These are phyloP conservation scores for Hemerocallis citrina DNA, from an alignment of 106 monocot genomes.

Conservation along the genomic window DNA sequence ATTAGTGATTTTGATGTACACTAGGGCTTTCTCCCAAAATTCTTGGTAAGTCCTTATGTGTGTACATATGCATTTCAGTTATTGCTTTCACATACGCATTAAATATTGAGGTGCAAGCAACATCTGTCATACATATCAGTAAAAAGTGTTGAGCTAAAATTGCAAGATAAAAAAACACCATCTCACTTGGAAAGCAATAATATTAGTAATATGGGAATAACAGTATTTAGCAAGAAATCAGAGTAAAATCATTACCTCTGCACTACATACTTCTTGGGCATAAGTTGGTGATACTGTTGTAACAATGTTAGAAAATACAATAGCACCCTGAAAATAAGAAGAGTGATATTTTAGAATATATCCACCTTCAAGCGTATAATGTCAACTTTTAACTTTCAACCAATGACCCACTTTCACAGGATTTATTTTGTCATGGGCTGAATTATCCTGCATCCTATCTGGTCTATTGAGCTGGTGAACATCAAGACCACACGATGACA, in stretches of 20 bases:
- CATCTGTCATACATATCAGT: neutral
- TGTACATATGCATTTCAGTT: neutral
- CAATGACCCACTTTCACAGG: conserved; percentile 54
- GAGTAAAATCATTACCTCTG: conserved; percentile 46
- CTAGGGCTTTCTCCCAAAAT: no score
- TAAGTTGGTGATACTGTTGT: conserved; percentile 98
- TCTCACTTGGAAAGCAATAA: neutral
- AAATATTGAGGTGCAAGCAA: neutral
- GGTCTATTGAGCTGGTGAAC: conserved; percentile 57
- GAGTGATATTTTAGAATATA: neutral
- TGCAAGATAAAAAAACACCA: neutral
- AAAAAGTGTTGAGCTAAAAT: neutral
- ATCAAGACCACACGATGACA: conserved; percentile 83
- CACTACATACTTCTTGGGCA: conserved; percentile 74
- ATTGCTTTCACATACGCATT: neutral
- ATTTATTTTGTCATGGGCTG: conserved; percentile 70
- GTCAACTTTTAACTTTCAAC: no score
- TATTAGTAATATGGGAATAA: neutral
- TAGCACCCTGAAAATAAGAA: conserved; percentile 55
- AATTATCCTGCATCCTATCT: conserved; percentile 88
- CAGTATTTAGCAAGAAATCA: neutral
- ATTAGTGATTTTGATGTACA: no score
- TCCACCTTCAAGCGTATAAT: neutral
- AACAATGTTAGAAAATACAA: conserved; percentile 92
- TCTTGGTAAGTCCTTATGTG: no score